Conservation (phyloP, 345 rosid species). For the Garcia nutans region DNA sequence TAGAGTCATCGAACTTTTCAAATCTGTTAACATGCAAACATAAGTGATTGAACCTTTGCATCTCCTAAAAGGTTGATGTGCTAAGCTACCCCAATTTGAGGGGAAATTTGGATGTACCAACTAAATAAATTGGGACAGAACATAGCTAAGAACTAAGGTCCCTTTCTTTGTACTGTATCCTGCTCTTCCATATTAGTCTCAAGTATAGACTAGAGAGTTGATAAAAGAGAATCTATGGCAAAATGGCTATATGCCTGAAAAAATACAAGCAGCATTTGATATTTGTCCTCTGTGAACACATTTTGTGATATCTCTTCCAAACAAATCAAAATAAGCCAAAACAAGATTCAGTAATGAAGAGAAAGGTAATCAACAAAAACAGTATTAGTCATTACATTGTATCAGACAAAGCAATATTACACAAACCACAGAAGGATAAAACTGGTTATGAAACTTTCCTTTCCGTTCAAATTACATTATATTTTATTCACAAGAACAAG, state of each 20-base stretch:
- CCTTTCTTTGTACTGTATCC: too few species aligned
- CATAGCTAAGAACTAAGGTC: neutral
- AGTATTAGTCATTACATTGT: neutral
- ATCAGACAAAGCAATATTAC: neutral
- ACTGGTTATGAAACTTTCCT: neutral
- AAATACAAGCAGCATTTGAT: neutral
- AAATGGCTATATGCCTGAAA: too few species aligned
- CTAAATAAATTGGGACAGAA: neutral
- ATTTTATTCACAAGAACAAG: constrained; percentile 19
- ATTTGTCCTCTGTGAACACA: neutral
- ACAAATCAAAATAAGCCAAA: neutral
- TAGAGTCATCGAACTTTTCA: neutral
- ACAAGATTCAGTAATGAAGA: neutral
- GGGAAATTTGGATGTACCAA: neutral
- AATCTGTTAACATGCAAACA: too few species aligned
- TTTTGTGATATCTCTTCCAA: neutral
- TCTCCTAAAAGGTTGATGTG: neutral
- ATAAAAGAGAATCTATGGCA: neutral
- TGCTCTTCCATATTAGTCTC: neutral
- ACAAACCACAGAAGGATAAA: constrained; percentile 2
- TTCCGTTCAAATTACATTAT: constrained; percentile 2
- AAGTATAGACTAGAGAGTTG: neutral
- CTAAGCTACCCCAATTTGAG: neutral
- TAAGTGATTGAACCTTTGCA: neutral
- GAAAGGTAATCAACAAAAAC: neutral